Evolutionary conservation across 2,329 filamentous ascomycete species (phyloP), one percentile per base, ranked within the genome.

Genomic region (Thelonectria discophora): DNA sequence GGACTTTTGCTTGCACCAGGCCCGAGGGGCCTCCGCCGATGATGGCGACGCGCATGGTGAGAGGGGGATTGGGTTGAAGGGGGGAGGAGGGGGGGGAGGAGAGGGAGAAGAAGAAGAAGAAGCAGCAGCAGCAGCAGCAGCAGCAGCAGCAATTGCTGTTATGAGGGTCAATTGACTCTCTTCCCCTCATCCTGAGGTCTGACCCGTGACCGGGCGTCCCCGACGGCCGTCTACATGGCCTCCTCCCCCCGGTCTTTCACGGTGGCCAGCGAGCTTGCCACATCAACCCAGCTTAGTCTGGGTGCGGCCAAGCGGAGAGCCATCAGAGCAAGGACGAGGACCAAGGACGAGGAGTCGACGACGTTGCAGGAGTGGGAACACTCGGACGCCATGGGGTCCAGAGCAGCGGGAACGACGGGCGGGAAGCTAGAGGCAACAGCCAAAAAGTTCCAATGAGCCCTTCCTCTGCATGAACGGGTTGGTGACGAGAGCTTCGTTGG

Each of bases 21-120:
- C 77, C 77, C 6, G 76, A 75, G 47, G 78, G 75, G 30, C 78
- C 78, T 39, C 72, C 78, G 24, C 78, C 77, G 66, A 79, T 78
- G 65, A 80, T 72, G 39, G 77, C 77, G 50, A 80, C 76, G 48
- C 73, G 73, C 71, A 72, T 72, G 30, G 18, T 51, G 11, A 20
- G 13, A 34, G n/a, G n/a, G n/a, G n/a, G n/a, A n/a, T n/a, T n/a
- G n/a, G n/a, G n/a, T n/a, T n/a, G n/a, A n/a, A n/a, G n/a, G n/a
- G n/a, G n/a, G n/a, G n/a, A n/a, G n/a, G n/a, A n/a, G n/a, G n/a
- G n/a, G n/a, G n/a, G n/a, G n/a, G n/a, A n/a, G n/a, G n/a, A n/a
- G n/a, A n/a, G n/a, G n/a, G n/a, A n/a, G n/a, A n/a, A n/a, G n/a
- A n/a, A n/a, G n/a, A n/a, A n/a, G n/a, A n/a, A n/a, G n/a, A n/a